Base-by-base conservation (phyloP, 371 early-diverging fungal genomes). In the Fennellomyces sp. region DNA sequence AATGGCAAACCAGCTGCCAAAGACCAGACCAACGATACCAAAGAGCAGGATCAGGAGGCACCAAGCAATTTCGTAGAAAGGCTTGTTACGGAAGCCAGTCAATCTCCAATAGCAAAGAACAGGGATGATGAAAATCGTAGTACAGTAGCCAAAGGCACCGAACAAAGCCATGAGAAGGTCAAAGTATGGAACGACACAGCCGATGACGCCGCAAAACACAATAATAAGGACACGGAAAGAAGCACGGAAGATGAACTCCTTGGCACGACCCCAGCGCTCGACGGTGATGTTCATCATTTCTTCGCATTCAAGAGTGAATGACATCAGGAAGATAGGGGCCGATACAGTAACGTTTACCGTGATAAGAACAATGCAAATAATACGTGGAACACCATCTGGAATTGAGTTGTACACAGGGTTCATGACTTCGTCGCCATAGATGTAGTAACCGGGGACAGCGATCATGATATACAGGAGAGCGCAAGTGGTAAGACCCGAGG, bases 111-210 rank as follows among this genome's bases (percentile, higher is more conserved):
- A 90, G 66, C 87, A 92, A 8, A 88, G 61, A 12, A 93, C 78
- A 2, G 96, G 96, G 61, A 94, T 82, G 12, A 94, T 86, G 66
- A 94, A 94, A 25, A 91, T 90, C 30, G 92, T 78, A 66, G 87
- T 69, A 56, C 88, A 90, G 49, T 87, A 90, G 19, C 88, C 83
- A 33, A 94, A 66, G 3, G 94, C 90, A 29, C 96, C 96, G 30
- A 95, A 63, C 21, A 95, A 72, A 11, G 90, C 82, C 89, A 94
- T 90, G 48, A 93, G 76, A 63, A 86, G 82, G 41, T 85, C 86
- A 72, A 95, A 93, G 72, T 85, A 88, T 17, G 94, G 91, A 8
- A 95, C 80, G 51, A 81, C 71, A 58, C 91, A 71, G 1, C 92
- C 92, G 60, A 89, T 66, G 11, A 84, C 75, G 7, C 76, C 81